phyloP scores from a whole-genome alignment of 176 grass and related monocot genomes.

The sorghum (Sorghum bicolor) region DNA sequence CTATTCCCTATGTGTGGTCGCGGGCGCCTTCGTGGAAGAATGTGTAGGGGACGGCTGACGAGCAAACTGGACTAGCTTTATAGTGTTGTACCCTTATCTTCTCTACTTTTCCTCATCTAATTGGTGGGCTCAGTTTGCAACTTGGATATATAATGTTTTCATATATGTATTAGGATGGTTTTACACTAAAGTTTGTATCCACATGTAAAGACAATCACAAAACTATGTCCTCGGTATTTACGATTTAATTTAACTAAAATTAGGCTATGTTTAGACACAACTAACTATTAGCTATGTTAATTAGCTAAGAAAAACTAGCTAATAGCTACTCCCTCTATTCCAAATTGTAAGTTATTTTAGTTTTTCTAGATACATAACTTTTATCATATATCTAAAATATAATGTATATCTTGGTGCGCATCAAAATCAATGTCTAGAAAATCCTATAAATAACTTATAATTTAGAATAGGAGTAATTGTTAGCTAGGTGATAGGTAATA shows the following conservation, averaged over 20 bases:
- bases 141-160: background rate
- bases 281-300: too few relatives aligned
- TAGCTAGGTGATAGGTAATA: too few relatives aligned
- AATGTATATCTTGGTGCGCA: too few relatives aligned
- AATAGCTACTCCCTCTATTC: too few relatives aligned
- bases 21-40: background rate
- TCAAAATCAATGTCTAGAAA: too few relatives aligned
- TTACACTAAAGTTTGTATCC: background rate
- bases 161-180: background rate
- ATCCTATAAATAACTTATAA: too few relatives aligned
- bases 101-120: constrained; percentile 23
- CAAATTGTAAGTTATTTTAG: too few relatives aligned
- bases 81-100: constrained; percentile 44
- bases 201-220: background rate
- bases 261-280: too few relatives aligned
- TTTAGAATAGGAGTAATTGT: too few relatives aligned
- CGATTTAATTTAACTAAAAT: background rate
- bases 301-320: too few relatives aligned
- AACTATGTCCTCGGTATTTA: background rate
- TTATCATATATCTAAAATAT: too few relatives aligned
- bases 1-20: constrained; percentile 52
- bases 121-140: constrained; percentile 34
- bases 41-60: background rate
- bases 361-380: too few relatives aligned
- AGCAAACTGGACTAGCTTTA: constrained; percentile 31